phyloP scores from a whole-genome alignment of 768 basidiomycete species.

The Boletus vermiculosoides region DNA sequence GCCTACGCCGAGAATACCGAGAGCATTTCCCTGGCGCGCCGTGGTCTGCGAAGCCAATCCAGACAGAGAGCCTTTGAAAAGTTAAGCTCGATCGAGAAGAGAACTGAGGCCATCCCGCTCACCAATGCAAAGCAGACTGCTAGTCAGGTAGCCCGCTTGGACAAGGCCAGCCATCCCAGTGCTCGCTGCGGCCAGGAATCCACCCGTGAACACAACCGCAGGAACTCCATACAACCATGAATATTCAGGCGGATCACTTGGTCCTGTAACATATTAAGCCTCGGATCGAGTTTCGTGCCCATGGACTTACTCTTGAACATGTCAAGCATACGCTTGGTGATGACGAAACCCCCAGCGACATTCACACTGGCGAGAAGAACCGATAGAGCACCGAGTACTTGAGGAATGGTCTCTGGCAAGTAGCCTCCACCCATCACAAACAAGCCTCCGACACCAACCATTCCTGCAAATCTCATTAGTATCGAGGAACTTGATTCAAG shows the following conservation, averaged over 20 bases:
- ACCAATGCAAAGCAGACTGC: slow-evolving; percentile 87
- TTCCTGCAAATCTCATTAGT: slow-evolving; percentile 36
- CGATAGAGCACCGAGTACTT: slow-evolving; percentile 74
- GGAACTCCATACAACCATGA: slow-evolving; percentile 80
- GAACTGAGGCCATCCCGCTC: slow-evolving; percentile 3
- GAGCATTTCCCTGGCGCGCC: slow-evolving; percentile 82
- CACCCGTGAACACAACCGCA: slow-evolving; percentile 78
- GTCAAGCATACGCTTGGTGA: slow-evolving; percentile 90
- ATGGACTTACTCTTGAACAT: slow-evolving; percentile 77
- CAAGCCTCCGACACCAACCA: slow-evolving; percentile 83
- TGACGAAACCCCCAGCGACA: slow-evolving; percentile 84
- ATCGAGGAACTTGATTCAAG: background rate
- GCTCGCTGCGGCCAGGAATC: slow-evolving; percentile 77
- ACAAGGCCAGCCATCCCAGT: slow-evolving; percentile 85
- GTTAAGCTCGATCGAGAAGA: background rate
- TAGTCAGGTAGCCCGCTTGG: slow-evolving; percentile 83
- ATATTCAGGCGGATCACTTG: slow-evolving; percentile 86
- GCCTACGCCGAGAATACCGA: slow-evolving; percentile 84
- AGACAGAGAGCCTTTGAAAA: slow-evolving; percentile 63
- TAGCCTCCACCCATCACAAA: slow-evolving; percentile 92
- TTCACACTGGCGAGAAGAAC: slow-evolving; percentile 89
- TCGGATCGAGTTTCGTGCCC: background rate
- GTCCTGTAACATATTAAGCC: slow-evolving; percentile 43
- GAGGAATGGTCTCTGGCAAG: slow-evolving; percentile 77
- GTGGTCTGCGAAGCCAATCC: slow-evolving; percentile 78